These are phyloP conservation scores for Dryadomyces quercivorus DNA, from an alignment of 2,329 filamentous ascomycete species.

Conservation along the genomic window DNA sequence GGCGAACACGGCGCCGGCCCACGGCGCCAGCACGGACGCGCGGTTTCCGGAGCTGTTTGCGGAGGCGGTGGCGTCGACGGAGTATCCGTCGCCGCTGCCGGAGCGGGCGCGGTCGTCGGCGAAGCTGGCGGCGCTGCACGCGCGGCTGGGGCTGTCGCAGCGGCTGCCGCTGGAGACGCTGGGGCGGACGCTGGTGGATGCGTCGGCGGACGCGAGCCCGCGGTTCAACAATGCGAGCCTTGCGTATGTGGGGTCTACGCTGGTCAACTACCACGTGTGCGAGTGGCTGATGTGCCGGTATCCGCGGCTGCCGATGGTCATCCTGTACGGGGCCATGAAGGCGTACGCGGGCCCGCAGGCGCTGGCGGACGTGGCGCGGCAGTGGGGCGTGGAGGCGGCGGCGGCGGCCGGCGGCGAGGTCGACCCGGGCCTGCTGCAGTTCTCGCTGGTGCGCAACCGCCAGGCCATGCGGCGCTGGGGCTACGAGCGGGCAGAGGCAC, in stretches of 20 bases:
- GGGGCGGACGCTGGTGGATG: slow-evolving; percentile 72
- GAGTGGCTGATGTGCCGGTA: slow-evolving; percentile 84
- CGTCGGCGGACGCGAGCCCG: slow-evolving; percentile 67
- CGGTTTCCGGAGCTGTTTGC: slow-evolving; percentile 16
- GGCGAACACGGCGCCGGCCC: neutral
- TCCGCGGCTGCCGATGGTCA: slow-evolving; percentile 79
- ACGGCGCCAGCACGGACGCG: slow-evolving; percentile 5
- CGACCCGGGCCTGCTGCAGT: slow-evolving; percentile 82
- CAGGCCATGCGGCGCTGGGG: slow-evolving; percentile 36
- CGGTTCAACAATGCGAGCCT: slow-evolving; percentile 85
- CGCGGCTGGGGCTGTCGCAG: slow-evolving; percentile 69
- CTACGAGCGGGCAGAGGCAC: slow-evolving; percentile 37
- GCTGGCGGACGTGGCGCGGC: slow-evolving; percentile 58
- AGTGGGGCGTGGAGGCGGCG: slow-evolving; percentile 90
- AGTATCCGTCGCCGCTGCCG: slow-evolving; percentile 59
- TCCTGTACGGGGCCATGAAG: slow-evolving; percentile 75
- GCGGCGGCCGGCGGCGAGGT: slow-evolving; percentile 81
- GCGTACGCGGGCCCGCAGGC: slow-evolving; percentile 70
- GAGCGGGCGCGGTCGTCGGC: slow-evolving; percentile 58
- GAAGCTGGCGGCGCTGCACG: slow-evolving; percentile 86
- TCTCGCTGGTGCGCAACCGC: slow-evolving; percentile 38
- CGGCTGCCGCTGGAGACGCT: slow-evolving; percentile 79
- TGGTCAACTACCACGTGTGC: slow-evolving; percentile 79
- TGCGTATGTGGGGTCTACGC: slow-evolving; percentile 65
- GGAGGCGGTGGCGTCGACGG: slow-evolving; percentile 14